These are phyloP conservation scores for Sporisorium iseilematis-ciliati DNA, from an alignment of 1,284 basidiomycete genomes.

Conservation along the genomic window DNA sequence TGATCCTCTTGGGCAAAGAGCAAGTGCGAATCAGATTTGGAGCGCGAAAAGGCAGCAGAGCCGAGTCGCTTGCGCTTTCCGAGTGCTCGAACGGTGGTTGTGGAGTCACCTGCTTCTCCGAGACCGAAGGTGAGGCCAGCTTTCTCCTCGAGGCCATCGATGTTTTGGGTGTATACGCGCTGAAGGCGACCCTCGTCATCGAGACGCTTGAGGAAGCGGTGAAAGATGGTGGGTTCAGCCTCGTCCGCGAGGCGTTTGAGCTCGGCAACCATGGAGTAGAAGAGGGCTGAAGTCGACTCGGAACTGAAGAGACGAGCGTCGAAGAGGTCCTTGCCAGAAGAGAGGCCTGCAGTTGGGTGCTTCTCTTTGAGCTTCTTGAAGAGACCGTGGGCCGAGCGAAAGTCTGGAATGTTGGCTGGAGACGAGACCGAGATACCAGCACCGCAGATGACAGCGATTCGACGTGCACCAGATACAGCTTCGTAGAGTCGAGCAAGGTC, in stretches of 20 bases:
- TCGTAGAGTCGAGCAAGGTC: constrained; percentile 65
- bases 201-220: constrained; percentile 86
- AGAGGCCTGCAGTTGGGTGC: constrained; percentile 79
- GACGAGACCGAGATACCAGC: constrained; percentile 85
- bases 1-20: constrained; percentile 69
- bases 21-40: constrained; percentile 61
- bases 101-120: constrained; percentile 53
- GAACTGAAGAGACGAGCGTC: constrained; percentile 86
- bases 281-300: constrained; percentile 81
- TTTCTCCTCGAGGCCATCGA: constrained; percentile 88
- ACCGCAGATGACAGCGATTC: constrained; percentile 87
- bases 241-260: constrained; percentile 84
- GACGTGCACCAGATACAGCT: constrained; percentile 80
- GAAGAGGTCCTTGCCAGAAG: constrained; percentile 86
- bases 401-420: constrained; percentile 90
- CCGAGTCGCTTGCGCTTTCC: constrained; percentile 57
- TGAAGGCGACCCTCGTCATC: constrained; percentile 86
- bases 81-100: constrained; percentile 45
- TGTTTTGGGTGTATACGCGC: constrained; percentile 93
- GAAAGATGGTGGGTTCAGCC: constrained; percentile 86
- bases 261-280: constrained; percentile 93
- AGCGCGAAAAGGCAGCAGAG: constrained; percentile 31
- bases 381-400: constrained; percentile 84
- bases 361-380: constrained; percentile 83
- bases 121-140: constrained; percentile 76